phyloP scores from a whole-genome alignment of 768 basidiomycete genomes.

The Naganishia friedmannii region DNA sequence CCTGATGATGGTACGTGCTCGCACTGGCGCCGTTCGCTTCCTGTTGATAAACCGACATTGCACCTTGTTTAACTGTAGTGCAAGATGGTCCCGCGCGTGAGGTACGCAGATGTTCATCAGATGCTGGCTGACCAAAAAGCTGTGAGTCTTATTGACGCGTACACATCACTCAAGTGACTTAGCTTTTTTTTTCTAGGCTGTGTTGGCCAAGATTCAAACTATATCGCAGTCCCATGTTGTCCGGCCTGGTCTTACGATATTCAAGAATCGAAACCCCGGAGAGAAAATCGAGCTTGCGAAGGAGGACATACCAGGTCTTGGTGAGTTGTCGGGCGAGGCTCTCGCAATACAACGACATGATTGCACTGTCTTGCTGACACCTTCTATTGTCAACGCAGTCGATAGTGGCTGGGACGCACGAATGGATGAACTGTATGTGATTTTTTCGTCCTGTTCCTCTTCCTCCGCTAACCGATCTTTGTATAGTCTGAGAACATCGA shows the following conservation, averaged over 20 bases:
- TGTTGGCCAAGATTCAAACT: slow-evolving; percentile 80
- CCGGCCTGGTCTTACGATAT: slow-evolving; percentile 73
- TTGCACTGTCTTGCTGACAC: not conserved
- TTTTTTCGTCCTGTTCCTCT: no score
- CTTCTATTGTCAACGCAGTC: slow-evolving; percentile 54
- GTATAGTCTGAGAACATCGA: slow-evolving; percentile 52
- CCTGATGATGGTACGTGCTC: slow-evolving; percentile 73
- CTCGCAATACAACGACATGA: no score
- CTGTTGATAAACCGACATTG: not conserved
- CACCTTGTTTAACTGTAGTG: slow-evolving; percentile 57
- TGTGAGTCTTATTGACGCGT: slow-evolving; percentile 38
- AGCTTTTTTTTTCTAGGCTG: slow-evolving; percentile 56
- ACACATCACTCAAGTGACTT: not conserved
- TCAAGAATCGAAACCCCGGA: slow-evolving; percentile 61
- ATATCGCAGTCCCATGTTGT: slow-evolving; percentile 82
- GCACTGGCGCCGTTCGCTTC: not conserved
- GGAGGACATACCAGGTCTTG: slow-evolving; percentile 79
- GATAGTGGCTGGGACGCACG: slow-evolving; percentile 90
- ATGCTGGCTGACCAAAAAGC: slow-evolving; percentile 79
- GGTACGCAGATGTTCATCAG: slow-evolving; percentile 77
- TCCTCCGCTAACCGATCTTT: not conserved
- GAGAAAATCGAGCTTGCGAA: slow-evolving; percentile 59
- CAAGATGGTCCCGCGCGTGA: slow-evolving; percentile 84
- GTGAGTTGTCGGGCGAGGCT: slow-evolving; percentile 61
- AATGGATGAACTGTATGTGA: slow-evolving; percentile 68